Percentiles rank a stretch among this genome's conserved stretches.
These are phyloP conservation scores for Entomortierella parvispora DNA, from an alignment of 192 early-diverging fungal genomes.

Conservation along the genomic window DNA sequence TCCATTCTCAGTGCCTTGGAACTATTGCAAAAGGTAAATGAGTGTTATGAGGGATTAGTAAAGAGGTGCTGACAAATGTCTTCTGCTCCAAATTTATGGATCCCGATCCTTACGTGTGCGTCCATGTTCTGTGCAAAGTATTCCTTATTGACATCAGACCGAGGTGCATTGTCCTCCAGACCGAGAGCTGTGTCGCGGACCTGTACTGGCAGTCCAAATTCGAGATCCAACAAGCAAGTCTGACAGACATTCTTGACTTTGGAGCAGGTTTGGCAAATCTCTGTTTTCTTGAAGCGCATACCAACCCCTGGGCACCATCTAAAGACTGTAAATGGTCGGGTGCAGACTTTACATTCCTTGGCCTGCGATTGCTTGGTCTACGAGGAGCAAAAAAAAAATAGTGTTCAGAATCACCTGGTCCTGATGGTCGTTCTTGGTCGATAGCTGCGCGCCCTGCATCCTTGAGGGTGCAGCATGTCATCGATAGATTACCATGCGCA, in stretches of 20 bases:
- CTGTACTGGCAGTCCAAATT: conserved; percentile 92
- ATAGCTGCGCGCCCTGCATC: neutral
- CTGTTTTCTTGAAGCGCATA: conserved; percentile 98
- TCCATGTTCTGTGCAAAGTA: conserved; percentile 88
- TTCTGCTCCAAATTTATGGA: too few relatives aligned
- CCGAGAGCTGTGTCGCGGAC: conserved; percentile 90
- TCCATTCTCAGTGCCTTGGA: conserved; percentile 42
- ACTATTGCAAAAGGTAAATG: conserved; percentile 15
- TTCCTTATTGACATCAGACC: conserved; percentile 87
- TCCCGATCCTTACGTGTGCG: conserved; percentile 54
- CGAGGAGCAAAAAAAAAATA: neutral
- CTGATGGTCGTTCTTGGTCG: neutral
- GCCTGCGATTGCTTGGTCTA: conserved; percentile 77
- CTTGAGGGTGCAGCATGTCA: neutral
- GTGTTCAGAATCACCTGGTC: too few relatives aligned
- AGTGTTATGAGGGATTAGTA: too few relatives aligned
- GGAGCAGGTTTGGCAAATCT: conserved; percentile 97
- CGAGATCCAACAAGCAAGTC: conserved; percentile 96
- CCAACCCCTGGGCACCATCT: conserved; percentile 95
- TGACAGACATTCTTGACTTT: conserved; percentile 99
- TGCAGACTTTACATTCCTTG: conserved; percentile 89
- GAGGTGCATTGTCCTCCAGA: conserved; percentile 80
- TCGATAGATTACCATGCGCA: conserved; percentile 87
- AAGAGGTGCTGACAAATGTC: too few relatives aligned
- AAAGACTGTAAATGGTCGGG: conserved; percentile 94